These are phyloP conservation scores for Fraxinus pennsylvanica DNA, from an alignment of 257 asterid genomes.

Conservation along the genomic window DNA sequence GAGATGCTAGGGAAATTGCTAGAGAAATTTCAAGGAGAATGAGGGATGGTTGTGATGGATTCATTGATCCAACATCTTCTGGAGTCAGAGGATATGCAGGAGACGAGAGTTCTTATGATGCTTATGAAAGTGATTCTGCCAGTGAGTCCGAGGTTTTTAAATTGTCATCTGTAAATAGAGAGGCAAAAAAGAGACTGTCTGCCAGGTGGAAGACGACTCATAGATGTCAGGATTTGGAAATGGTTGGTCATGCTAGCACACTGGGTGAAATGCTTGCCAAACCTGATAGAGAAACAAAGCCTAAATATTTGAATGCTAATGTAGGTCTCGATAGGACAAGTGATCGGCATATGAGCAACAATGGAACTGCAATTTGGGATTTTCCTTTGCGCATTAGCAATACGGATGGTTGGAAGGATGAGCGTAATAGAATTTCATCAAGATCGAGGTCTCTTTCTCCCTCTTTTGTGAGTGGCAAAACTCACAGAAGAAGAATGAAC, in stretches of 20 bases:
- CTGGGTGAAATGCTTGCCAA: constrained; percentile 84
- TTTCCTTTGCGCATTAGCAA: constrained; percentile 64
- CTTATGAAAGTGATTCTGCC: constrained; percentile 74
- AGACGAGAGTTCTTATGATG: constrained; percentile 83
- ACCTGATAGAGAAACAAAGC: constrained; percentile 46
- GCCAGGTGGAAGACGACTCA: constrained; percentile 85
- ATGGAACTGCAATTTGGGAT: constrained; percentile 35
- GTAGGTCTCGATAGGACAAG: constrained; percentile 31
- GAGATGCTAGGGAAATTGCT: constrained; percentile 69
- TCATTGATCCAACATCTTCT: constrained; percentile 38
- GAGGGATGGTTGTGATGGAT: constrained; percentile 51
- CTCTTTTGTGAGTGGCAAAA: constrained; percentile 40
- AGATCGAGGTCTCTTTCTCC: constrained; percentile 65
- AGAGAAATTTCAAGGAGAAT: constrained; percentile 62
- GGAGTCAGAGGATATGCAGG: constrained; percentile 77
- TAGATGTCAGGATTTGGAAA: constrained; percentile 55
- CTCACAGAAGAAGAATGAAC: constrained; percentile 37
- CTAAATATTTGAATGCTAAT: constrained; percentile 36
- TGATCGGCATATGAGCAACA: constrained; percentile 30
- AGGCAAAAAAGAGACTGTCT: constrained; percentile 77
- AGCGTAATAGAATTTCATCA: constrained; percentile 43
- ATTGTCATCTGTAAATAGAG: constrained; percentile 51
- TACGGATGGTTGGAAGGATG: constrained; percentile 82
- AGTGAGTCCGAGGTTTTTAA: constrained; percentile 50
- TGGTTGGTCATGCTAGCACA: constrained; percentile 57